phyloP scores from a whole-genome alignment of 257 asterid species.

The Nicotiana undulata region DNA sequence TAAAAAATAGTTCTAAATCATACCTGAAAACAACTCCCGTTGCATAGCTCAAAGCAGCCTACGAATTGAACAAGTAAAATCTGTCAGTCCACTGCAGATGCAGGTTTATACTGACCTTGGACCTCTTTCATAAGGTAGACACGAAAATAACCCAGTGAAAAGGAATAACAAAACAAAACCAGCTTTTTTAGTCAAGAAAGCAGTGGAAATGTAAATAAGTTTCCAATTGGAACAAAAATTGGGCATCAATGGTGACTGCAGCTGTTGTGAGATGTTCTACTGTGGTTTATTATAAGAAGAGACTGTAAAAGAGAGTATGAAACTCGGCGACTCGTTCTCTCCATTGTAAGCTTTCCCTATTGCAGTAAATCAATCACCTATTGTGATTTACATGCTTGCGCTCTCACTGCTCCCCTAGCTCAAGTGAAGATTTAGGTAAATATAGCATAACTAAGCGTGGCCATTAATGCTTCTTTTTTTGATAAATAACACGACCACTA shows the following conservation, averaged over 20 bases:
- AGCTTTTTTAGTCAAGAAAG: background rate
- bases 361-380: background rate
- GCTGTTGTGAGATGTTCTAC: background rate
- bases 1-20: background rate
- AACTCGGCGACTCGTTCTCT: background rate
- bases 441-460: background rate
- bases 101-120: background rate
- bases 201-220: background rate
- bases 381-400: background rate
- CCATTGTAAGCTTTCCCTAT: background rate
- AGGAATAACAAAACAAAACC: background rate
- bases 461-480: background rate
- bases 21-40: constrained; percentile 36
- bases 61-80: constrained; percentile 2
- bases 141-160: background rate
- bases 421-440: background rate
- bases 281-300: background rate
- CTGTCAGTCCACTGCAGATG: constrained; percentile 3
- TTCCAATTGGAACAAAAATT: background rate
- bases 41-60: constrained; percentile 41
- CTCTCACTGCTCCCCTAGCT: background rate
- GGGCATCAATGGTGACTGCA: background rate
- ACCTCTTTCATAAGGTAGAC: background rate
- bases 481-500: background rate
- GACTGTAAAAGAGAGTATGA: background rate